Evolutionary conservation across 2,329 filamentous ascomycete species (phyloP), one percentile per base, ranked within the genome.

Genomic region (Arthrinium puccinioides): DNA sequence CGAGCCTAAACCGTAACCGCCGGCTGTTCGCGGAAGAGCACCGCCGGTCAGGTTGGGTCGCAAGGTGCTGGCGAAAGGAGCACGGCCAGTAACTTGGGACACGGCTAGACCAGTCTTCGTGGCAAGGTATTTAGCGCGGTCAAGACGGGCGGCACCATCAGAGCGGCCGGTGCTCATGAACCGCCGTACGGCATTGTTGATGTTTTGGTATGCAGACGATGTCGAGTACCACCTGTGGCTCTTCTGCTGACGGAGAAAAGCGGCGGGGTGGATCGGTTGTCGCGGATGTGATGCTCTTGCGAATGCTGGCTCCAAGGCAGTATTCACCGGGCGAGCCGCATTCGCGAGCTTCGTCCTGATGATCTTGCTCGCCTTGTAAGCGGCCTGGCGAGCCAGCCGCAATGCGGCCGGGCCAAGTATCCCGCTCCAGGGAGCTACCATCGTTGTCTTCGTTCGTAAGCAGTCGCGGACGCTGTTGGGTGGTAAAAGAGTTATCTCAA

Each of bases 31-130:
- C 23, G 86, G 82, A 30, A 96, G 66, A 18, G 87, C 81, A 28
- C 90, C 89, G 32, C 88, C 90, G 0, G 89, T 96, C 46, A 97
- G 67, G 55, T 95, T 97, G 3, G 92, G 92, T 24, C 92, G 84
- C 24, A 98, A 76, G 2, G 89, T 83, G 35, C 81, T 87, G 4
- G 88, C 84, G 59, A 97, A 97, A 0, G 90, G 90, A 21, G 88
- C 81, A 35, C 85, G 79, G 20, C 80, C 79, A 13, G 86, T 79
- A 41, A 84, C 74, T 43, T 79, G 75, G 21, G 69, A 71, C 39
- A 78, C 62, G 29, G 66, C 67, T 29, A 67, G 67, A 13, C 70
- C 66, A 11, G 66, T 72, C 42, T 60, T 64, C 14, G 72, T 73
- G 18, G 59, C 57, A 8, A 72, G 64, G 44, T 73, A 65, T 48